phyloP scores from a whole-genome alignment of 31 red algal species.

The Asparagopsis taxiformis region DNA sequence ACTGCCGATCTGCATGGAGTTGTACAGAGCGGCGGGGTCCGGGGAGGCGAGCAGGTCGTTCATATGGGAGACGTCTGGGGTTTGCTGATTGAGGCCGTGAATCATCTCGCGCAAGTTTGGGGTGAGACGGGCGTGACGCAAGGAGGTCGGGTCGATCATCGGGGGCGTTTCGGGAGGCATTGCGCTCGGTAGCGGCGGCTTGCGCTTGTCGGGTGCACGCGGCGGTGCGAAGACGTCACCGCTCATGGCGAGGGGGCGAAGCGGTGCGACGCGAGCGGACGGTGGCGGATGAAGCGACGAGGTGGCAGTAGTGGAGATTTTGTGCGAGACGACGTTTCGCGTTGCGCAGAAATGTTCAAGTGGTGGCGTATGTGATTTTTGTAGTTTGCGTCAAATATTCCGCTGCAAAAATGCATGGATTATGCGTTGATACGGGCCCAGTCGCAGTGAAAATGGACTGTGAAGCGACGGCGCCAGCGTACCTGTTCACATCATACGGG shows the following conservation, averaged over 20 bases:
- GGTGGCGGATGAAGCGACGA: too few relatives aligned
- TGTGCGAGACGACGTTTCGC: too few relatives aligned
- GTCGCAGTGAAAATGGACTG: too few relatives aligned
- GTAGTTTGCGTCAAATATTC: too few relatives aligned
- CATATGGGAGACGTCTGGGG: conserved; percentile 22
- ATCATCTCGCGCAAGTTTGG: conserved; percentile 70
- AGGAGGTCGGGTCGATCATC: conserved; percentile 39
- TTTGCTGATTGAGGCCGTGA: conserved; percentile 17
- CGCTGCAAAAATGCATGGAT: too few relatives aligned
- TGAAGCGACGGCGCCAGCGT: too few relatives aligned
- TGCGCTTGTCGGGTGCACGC: conserved; percentile 7
- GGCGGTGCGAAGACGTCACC: not conserved
- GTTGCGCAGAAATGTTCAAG: too few relatives aligned
- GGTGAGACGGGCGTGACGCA: conserved; percentile 54
- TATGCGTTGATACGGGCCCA: too few relatives aligned
- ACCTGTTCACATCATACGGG: too few relatives aligned
- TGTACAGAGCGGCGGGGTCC: conserved; percentile 56
- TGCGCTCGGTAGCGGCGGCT: not conserved
- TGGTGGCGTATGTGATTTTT: too few relatives aligned
- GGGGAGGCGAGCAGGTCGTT: conserved; percentile 52
- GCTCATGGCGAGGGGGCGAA: not conserved
- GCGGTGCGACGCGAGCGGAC: not conserved
- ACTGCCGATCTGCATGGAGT: conserved; percentile 33
- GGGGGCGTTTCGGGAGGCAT: conserved; percentile 48
- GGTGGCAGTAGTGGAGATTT: too few relatives aligned